phyloP scores from a whole-genome alignment of 768 basidiomycete genomes.

The Collybiopsis luxurians region DNA sequence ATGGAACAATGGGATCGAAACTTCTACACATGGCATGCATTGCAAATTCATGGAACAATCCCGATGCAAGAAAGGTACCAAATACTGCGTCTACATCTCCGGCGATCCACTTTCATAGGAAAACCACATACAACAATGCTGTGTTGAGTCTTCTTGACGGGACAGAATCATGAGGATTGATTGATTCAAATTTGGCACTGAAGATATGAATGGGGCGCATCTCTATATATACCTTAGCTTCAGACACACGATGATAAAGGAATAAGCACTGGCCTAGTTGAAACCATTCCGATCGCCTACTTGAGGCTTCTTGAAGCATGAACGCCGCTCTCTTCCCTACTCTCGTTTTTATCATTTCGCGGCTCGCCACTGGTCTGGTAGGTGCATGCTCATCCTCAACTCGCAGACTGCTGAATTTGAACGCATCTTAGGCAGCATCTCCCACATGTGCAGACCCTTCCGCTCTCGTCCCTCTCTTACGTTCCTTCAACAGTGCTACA shows the following conservation, averaged over 20 bases:
- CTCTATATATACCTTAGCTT: too few relatives aligned
- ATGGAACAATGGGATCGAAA: slow-evolving; percentile 50
- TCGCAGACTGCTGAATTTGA: too few relatives aligned
- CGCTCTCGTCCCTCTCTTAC: background rate
- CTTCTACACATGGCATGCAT: slow-evolving; percentile 64
- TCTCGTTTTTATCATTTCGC: background rate
- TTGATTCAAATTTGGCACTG: too few relatives aligned
- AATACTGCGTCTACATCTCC: slow-evolving; percentile 65
- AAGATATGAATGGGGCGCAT: too few relatives aligned
- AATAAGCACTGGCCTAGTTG: too few relatives aligned
- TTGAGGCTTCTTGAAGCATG: too few relatives aligned
- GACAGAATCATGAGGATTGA: too few relatives aligned
- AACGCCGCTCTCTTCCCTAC: background rate
- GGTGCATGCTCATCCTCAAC: background rate
- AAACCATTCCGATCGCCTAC: too few relatives aligned
- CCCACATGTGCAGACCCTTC: background rate
- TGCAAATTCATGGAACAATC: slow-evolving; percentile 68
- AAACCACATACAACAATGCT: slow-evolving; percentile 74
- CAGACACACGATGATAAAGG: too few relatives aligned
- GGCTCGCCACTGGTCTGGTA: background rate
- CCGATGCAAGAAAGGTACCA: slow-evolving; percentile 75
- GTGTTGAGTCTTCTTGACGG: too few relatives aligned
- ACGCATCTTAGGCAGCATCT: background rate
- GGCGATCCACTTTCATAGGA: slow-evolving; percentile 52
- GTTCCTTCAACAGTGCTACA: background rate